A percentile compares a stretch with the other conserved stretches of the same genome.
Conservation (phyloP, 371 early-diverging fungal species). For the Mortierella sp. region DNA sequence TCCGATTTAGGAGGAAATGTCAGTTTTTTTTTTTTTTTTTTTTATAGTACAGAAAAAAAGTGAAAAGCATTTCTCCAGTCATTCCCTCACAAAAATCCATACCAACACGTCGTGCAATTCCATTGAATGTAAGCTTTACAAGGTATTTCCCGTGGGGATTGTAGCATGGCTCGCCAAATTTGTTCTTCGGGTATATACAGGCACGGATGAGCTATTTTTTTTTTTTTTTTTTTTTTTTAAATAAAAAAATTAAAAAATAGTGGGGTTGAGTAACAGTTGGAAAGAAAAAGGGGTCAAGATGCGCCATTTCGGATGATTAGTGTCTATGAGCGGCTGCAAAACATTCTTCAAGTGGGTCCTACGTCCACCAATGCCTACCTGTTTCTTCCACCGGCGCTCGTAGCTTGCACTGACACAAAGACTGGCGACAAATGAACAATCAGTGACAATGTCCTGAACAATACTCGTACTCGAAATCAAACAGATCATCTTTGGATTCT, state of each 20-base stretch:
- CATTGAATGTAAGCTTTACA: constrained; percentile 86
- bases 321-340: background rate
- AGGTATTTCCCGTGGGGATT: constrained; percentile 92
- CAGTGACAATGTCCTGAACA: constrained; percentile 88
- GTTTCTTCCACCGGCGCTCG: constrained; percentile 78
- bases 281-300: background rate
- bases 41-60: background rate
- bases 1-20: background rate
- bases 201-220: constrained; percentile 86
- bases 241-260: background rate
- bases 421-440: constrained; percentile 95
- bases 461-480: constrained; percentile 65
- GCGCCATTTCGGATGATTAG: background rate
- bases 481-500: constrained; percentile 71
- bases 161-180: constrained; percentile 76
- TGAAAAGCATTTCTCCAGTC: constrained; percentile 7
- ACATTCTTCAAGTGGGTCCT: background rate
- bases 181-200: constrained; percentile 88
- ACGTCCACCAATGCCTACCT: constrained; percentile 54
- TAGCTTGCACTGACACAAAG: constrained; percentile 89
- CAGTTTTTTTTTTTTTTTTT: constrained; percentile 1
- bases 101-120: constrained; percentile 82
- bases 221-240: background rate
- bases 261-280: background rate
- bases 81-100: background rate